phyloP scores from a whole-genome alignment of 305 asterid species.

The Coffea humblotiana region DNA sequence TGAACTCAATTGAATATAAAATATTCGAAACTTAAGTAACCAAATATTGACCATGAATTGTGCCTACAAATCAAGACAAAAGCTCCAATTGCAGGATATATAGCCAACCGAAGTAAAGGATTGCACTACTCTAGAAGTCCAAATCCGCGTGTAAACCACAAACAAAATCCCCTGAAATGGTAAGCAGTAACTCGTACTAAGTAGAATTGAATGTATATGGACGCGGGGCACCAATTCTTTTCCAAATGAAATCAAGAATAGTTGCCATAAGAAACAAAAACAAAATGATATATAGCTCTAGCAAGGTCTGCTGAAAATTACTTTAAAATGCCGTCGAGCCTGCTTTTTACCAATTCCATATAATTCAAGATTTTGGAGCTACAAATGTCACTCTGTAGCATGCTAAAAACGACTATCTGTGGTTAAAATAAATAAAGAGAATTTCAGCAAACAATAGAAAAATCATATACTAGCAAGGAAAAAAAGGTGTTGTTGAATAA shows the following conservation, averaged over 20 bases:
- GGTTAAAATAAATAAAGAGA: slow-evolving; percentile 14
- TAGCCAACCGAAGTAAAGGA: not conserved
- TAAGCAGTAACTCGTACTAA: not conserved
- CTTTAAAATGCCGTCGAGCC: slow-evolving; percentile 17
- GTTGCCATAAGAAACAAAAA: not conserved
- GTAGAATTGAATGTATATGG: not conserved
- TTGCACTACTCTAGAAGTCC: not conserved
- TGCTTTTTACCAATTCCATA: slow-evolving; percentile 1
- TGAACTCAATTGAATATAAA: too few species aligned
- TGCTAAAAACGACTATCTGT: slow-evolving; percentile 18
- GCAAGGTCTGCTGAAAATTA: not conserved
- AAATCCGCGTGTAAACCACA: not conserved
- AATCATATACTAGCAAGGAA: not conserved
- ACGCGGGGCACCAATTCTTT: not conserved
- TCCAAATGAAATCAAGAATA: not conserved
- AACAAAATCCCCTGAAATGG: not conserved
- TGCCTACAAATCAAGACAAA: not conserved
- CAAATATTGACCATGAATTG: not conserved
- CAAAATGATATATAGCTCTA: not conserved
- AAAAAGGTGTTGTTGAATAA: slow-evolving; percentile 10
- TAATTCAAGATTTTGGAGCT: slow-evolving; percentile 18
- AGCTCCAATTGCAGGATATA: not conserved
- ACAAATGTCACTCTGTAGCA: slow-evolving; percentile 29
- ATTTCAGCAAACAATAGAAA: slow-evolving; percentile 4
- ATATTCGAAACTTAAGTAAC: too few species aligned